Conservation (phyloP, 2,329 filamentous ascomycete species). For the Botrytis aclada region DNA sequence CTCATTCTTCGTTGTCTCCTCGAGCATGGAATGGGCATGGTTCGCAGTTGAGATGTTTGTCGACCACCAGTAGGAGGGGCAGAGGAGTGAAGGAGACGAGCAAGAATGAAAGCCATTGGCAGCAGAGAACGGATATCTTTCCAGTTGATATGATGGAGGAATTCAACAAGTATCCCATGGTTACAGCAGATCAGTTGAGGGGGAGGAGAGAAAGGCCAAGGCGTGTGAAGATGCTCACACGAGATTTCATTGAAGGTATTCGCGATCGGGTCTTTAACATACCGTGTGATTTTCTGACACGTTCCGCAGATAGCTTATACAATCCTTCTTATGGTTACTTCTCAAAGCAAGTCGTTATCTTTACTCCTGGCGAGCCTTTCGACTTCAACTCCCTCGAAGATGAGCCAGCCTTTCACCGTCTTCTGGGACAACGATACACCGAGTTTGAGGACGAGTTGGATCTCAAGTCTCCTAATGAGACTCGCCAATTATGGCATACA, state of each 20-base stretch:
- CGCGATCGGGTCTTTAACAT: constrained; percentile 17
- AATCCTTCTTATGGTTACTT: constrained; percentile 96
- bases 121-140: constrained; percentile 74
- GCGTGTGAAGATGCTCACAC: constrained; percentile 92
- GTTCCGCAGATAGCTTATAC: constrained; percentile 74
- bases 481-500: constrained; percentile 95
- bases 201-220: constrained; percentile 71
- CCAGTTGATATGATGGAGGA: constrained; percentile 76
- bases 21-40: constrained; percentile 41
- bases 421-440: constrained; percentile 76
- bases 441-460: constrained; percentile 90
- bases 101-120: constrained; percentile 71
- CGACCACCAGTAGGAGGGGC: constrained; percentile 25
- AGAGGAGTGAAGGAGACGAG: constrained; percentile 23
- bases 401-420: constrained; percentile 77
- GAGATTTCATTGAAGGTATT: constrained; percentile 93
- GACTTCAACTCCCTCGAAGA: constrained; percentile 78
- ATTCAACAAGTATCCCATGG: constrained; percentile 75
- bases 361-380: constrained; percentile 88
- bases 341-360: constrained; percentile 94
- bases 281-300: constrained; percentile 23
- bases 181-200: constrained; percentile 78
- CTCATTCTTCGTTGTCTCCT: constrained; percentile 36
- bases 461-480: constrained; percentile 60
- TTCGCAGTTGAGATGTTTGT: constrained; percentile 39